Evolutionary conservation across 768 basidiomycete genomes (phyloP).

Genomic region (Suillus clintonianus): DNA sequence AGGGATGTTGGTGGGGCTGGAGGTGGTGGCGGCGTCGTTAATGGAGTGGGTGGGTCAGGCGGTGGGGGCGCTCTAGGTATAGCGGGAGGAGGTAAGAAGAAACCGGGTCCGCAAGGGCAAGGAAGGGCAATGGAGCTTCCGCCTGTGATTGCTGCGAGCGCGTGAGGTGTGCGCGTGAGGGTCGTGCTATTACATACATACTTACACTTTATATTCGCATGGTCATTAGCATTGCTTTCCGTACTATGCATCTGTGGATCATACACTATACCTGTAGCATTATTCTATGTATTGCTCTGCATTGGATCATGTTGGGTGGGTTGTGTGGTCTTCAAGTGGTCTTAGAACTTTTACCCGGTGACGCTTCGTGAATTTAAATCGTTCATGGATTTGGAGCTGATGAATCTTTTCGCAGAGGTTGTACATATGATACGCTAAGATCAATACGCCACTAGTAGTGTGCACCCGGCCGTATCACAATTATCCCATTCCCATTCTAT

Average conservation of each 20-base stretch:
- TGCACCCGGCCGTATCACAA: no score
- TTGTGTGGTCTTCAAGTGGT: not conserved
- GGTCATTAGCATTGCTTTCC: not conserved
- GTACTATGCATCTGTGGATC: not conserved
- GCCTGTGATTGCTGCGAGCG: constrained; percentile 37
- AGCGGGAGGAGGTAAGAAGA: constrained; percentile 6
- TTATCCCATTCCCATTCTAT: no score
- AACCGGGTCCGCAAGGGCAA: constrained; percentile 24
- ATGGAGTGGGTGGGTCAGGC: constrained; percentile 14
- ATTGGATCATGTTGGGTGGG: not conserved
- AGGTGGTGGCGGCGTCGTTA: not conserved
- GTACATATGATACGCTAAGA: no score
- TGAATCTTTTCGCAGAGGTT: no score
- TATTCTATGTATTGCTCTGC: constrained; percentile 18
- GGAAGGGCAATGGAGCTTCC: constrained; percentile 27
- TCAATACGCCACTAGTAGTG: no score
- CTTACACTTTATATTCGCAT: constrained; percentile 10
- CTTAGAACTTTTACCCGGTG: not conserved
- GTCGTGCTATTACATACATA: not conserved
- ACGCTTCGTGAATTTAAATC: not conserved
- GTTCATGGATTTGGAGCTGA: no score
- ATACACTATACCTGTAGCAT: constrained; percentile 38
- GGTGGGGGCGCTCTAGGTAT: constrained; percentile 11
- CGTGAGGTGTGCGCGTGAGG: constrained; percentile 31
- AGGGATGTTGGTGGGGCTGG: constrained; percentile 7